Conservation (phyloP, 2,329 filamentous ascomycete genomes). For the Epichloe sp. region DNA sequence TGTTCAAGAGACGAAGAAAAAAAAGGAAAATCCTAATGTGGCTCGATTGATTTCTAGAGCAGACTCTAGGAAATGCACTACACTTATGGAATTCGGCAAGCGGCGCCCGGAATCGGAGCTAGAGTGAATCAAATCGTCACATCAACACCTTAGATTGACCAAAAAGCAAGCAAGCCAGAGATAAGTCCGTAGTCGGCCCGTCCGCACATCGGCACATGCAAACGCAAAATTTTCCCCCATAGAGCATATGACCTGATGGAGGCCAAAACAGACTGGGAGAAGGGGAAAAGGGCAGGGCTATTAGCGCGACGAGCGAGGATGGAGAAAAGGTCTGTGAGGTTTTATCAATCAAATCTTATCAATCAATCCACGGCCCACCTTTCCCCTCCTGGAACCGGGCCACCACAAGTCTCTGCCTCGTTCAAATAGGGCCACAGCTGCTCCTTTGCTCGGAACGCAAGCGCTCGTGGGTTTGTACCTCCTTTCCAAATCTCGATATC, state of each 20-base stretch:
- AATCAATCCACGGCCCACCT: constrained; percentile 27
- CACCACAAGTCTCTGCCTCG: constrained; percentile 6
- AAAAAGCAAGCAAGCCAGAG: too few species aligned
- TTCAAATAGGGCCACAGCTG: constrained; percentile 6
- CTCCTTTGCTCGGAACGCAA: constrained; percentile 2
- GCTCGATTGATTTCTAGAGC: too few species aligned
- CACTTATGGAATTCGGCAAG: too few species aligned
- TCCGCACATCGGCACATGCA: background rate
- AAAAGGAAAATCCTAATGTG: too few species aligned
- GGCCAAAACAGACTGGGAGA: background rate
- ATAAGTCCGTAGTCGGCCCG: background rate
- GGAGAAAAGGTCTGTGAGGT: background rate
- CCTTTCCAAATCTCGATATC: background rate
- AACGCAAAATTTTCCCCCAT: background rate
- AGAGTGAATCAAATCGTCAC: too few species aligned
- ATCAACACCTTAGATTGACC: too few species aligned
- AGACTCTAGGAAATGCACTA: too few species aligned
- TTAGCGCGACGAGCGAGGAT: background rate
- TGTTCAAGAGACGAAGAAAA: too few species aligned
- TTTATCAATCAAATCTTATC: constrained; percentile 38
- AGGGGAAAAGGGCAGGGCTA: background rate
- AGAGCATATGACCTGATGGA: background rate
- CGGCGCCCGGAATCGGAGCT: too few species aligned
- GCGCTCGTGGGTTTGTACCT: background rate
- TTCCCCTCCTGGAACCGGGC: constrained; percentile 22